Percentiles rank a stretch among this genome's conserved stretches.
Conservation (phyloP, 768 basidiomycete species). For the Gloeophyllum trabeum region DNA sequence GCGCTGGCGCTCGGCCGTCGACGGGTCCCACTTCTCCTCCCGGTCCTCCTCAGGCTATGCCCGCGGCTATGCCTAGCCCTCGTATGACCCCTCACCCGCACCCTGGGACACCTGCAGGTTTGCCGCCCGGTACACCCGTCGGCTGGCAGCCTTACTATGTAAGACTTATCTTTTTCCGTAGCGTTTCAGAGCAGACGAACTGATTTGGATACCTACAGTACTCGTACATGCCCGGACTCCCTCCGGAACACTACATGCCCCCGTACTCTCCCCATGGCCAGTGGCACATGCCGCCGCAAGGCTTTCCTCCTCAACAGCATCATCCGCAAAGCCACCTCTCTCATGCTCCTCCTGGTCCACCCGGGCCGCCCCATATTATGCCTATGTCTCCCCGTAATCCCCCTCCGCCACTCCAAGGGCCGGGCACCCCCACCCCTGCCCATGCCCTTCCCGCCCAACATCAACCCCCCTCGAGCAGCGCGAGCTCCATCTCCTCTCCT, state of each 20-base stretch:
- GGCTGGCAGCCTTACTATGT: conserved; percentile 50
- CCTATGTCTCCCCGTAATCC: conserved; percentile 64
- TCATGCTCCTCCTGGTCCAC: conserved; percentile 33
- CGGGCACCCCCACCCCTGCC: conserved; percentile 58
- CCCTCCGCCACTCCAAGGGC: conserved; percentile 36
- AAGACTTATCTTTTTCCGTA: conserved; percentile 6
- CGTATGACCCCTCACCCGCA: conserved; percentile 52
- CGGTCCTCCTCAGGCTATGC: conserved; percentile 18
- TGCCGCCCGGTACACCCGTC: conserved; percentile 30
- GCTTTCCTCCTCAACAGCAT: conserved; percentile 16
- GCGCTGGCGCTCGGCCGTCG: conserved; percentile 31
- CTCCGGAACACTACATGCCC: conserved; percentile 31
- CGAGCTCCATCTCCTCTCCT: conserved; percentile 56
- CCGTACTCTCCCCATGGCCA: conserved; percentile 14
- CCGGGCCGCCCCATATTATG: conserved; percentile 33
- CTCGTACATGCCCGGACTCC: conserved; percentile 27
- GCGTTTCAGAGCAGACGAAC: conserved; percentile 1
- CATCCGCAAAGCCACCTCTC: conserved; percentile 35
- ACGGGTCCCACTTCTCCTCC: conserved; percentile 34
- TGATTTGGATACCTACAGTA: conserved; percentile 19
- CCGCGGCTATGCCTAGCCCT: conserved; percentile 54
- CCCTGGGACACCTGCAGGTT: conserved; percentile 36
- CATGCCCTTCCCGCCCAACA: conserved; percentile 39
- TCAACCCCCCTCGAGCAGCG: conserved; percentile 37
- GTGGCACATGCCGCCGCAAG: conserved; percentile 16